A percentile compares a stretch with the other conserved stretches of the same genome.
Evolutionary conservation across 2,329 filamentous ascomycete genomes (phyloP).

Genomic region (Paraphoma sp.): DNA sequence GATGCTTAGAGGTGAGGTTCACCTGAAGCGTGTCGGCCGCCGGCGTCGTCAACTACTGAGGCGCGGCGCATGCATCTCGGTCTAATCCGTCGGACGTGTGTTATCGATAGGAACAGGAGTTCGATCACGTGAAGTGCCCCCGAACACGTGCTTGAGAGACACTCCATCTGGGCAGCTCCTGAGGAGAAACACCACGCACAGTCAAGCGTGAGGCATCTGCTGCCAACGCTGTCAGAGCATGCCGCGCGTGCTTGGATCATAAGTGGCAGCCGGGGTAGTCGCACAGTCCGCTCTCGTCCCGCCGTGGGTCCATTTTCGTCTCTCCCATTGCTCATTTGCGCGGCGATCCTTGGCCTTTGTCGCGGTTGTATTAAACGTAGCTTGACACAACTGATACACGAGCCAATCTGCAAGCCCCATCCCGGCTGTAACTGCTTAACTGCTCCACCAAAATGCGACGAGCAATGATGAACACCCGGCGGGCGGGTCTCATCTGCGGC

Average conservation of each 20-base stretch:
- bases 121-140: no score
- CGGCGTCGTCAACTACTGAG: neutral
- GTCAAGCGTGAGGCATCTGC: neutral
- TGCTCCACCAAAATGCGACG: slow-evolving; percentile 20
- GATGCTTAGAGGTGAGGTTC: no score
- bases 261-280: neutral
- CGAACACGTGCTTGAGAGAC: no score
- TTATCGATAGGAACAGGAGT: neutral
- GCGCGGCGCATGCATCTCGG: neutral
- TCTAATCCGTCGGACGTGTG: neutral
- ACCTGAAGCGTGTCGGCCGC: neutral
- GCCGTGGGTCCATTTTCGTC: slow-evolving; percentile 4
- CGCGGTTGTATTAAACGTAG: slow-evolving; percentile 19
- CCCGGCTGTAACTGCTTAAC: slow-evolving; percentile 18
- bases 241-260: neutral
- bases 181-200: neutral
- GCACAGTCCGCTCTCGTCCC: slow-evolving; percentile 8
- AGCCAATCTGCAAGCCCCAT: slow-evolving; percentile 21
- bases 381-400: slow-evolving; percentile 30
- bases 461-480: slow-evolving; percentile 18
- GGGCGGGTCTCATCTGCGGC: slow-evolving; percentile 12
- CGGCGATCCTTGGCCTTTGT: slow-evolving; percentile 6
- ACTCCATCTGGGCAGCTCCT: no score
- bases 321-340: slow-evolving; percentile 9
- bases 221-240: neutral